Base-by-base conservation (phyloP, 805 yeast genomes). In the Candida yuanshanica region DNA sequence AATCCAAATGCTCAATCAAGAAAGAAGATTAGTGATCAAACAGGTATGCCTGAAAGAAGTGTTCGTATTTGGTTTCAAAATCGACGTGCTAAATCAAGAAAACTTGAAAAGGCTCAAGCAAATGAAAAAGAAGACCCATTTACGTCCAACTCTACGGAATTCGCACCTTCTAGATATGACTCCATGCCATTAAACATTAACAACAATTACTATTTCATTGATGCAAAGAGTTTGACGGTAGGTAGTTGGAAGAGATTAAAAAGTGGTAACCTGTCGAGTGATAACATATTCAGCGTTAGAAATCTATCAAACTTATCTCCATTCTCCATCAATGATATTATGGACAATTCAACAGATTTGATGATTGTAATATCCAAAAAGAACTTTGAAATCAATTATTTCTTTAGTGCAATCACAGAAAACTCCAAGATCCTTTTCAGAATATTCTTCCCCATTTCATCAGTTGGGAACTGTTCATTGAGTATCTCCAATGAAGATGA, bases 41-140 rank as follows among this genome's bases (percentile, higher is more conserved):
- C 95, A 2, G 84, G 82, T 16, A 81, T 88, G 85, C 77, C 89
- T 12, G 96, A 89, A 52, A 75, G 93, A 47, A 86, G 90, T 12
- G 95, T 89, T 2, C 72, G 95, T 41, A 89, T 89, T 33, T 89
- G 96, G 96, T 89, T 87, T 55, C 97, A 89, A 60, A 88, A 88
- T 58, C 68, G 90, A 52, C 66, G 97, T 47, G 93, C 93, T 17
- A 85, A 84, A 58, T 71, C 79, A 34, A 70, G 89, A 53, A 83
- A 83, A 60, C 61, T 75, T 53, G 84, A 79, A 51, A 71, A 80
- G 43, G 62, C 72, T 59, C 63, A 55, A 29, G 54, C 51, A 7
- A 41, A 47, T 12, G 53, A 48, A 10, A 48, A 45, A 21, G 50
- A 49, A 5, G 51, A 55, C 22, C 41, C 27, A 17, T 45, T 44